A percentile compares a stretch with the other conserved stretches of the same genome.
Evolutionary conservation across 768 basidiomycete genomes (phyloP).

Genomic region (Hemileccinum impolitum): DNA sequence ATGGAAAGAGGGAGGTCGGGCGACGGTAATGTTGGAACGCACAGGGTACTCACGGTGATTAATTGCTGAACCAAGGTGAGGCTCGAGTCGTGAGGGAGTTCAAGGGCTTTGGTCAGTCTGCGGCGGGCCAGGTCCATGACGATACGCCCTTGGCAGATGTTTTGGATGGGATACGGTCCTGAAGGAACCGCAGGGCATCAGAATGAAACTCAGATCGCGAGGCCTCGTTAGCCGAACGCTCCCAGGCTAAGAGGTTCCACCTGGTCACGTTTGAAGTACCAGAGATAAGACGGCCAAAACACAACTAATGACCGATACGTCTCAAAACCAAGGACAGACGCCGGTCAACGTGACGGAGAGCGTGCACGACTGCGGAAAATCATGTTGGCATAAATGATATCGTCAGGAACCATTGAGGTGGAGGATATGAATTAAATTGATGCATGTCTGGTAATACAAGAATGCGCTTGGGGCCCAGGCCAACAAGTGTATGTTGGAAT

Average conservation of each 20-base stretch:
- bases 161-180: neutral
- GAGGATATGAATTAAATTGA: conserved; percentile 28
- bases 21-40: neutral
- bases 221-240: neutral
- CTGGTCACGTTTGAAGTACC: neutral
- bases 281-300: neutral
- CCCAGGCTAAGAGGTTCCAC: neutral
- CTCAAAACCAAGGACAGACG: neutral
- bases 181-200: conserved; percentile 1
- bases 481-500: conserved; percentile 25
- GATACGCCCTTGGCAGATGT: neutral
- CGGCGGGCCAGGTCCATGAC: conserved; percentile 25
- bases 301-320: neutral
- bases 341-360: neutral
- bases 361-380: conserved; percentile 5
- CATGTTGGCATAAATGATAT: conserved; percentile 4
- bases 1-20: conserved; percentile 13
- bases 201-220: neutral
- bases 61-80: conserved; percentile 55
- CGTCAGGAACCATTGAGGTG: neutral
- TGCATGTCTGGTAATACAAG: conserved; percentile 32
- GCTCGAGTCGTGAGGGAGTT: conserved; percentile 52
- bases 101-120: conserved; percentile 34
- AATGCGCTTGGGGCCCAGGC: conserved; percentile 25
- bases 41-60: conserved; percentile 43